Percentiles rank a stretch among this genome's conserved stretches.
Evolutionary conservation across 1,284 basidiomycete genomes (phyloP).

Genomic region (Phlebopus sp.): DNA sequence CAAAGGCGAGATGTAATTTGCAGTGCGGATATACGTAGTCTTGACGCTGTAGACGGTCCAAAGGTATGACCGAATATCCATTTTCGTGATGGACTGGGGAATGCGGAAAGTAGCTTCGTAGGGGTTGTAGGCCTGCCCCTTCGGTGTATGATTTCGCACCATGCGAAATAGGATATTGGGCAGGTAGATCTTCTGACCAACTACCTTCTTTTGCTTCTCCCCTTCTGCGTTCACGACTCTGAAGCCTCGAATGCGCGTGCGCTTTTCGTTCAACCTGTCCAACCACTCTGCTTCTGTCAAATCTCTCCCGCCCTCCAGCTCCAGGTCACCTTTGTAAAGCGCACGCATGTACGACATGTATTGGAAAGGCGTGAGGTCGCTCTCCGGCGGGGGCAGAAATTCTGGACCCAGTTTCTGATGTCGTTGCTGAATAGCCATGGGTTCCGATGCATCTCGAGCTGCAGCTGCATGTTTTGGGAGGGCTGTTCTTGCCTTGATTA

Average conservation of each 20-base stretch:
- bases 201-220: conserved; percentile 46
- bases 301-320: conserved; percentile 37
- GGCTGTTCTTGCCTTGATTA: conserved; percentile 30
- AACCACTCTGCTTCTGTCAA: conserved; percentile 57
- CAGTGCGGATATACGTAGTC: conserved; percentile 91
- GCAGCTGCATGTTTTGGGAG: conserved; percentile 45
- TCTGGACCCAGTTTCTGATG: conserved; percentile 50
- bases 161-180: conserved; percentile 85
- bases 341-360: conserved; percentile 56
- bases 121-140: conserved; percentile 84
- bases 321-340: conserved; percentile 50
- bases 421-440: conserved; percentile 68
- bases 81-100: conserved; percentile 84
- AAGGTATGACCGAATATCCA: conserved; percentile 86
- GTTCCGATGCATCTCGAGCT: conserved; percentile 66
- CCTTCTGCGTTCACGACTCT: conserved; percentile 38
- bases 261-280: conserved; percentile 48
- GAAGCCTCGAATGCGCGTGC: conserved; percentile 66
- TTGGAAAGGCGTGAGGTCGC: conserved; percentile 65
- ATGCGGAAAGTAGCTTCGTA: conserved; percentile 94
- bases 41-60: conserved; percentile 80
- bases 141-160: conserved; percentile 79
- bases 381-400: conserved; percentile 36
- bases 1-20: conserved; percentile 74
- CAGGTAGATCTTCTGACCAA: conserved; percentile 83